Base-by-base conservation (phyloP, 2,329 filamentous ascomycete species). In the Talaromyces sp. region DNA sequence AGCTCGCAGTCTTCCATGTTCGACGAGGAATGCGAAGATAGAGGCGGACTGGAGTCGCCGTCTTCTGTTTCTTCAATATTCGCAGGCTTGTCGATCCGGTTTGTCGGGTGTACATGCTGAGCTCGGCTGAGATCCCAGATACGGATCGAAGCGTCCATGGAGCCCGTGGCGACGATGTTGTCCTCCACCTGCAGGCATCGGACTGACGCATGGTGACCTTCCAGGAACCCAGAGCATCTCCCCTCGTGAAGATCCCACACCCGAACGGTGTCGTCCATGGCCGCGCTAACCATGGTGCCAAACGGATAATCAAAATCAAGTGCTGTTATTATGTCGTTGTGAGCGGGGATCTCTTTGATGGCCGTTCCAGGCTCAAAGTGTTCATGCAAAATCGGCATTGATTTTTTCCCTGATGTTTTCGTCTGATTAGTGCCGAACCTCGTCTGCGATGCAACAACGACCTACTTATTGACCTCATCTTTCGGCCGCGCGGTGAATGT, bases 221-320 rank as follows among this genome's bases (percentile, higher is more conserved):
- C 95, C 31, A 99, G 82, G 68, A 90, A 81, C 27, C 95, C 95
- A 70, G 96, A 93, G 75, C 93, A 98, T 35, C 93, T 86, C 41
- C 95, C 95, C 2, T 91, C 89, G 70, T 95, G 97, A 65, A 99
- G 80, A 75, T 99, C 95, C 95, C 95, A 99, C 21, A 99, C 95
- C 63, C 90, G 86, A 50, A 99, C 89, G 0, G 91, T 93, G 73
- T 99, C 95, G 72, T 99, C 95, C 69, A 97, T 80, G 10, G 93
- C 90, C 10, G 95, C 89, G 8, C 92, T 93, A 6, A 98, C 91
- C 85, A 98, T 86, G 21, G 91, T 96, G 17, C 95, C 95, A 74
- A 98, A 98, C 0, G 95, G 95, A n/a, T 89, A 89, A 73, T 99
- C 95, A 74, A 99, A 99, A 76, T 98, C 95, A 63, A 99, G 75